Conservation (phyloP, 164 flowering plant genomes). For the Santalum album region DNA sequence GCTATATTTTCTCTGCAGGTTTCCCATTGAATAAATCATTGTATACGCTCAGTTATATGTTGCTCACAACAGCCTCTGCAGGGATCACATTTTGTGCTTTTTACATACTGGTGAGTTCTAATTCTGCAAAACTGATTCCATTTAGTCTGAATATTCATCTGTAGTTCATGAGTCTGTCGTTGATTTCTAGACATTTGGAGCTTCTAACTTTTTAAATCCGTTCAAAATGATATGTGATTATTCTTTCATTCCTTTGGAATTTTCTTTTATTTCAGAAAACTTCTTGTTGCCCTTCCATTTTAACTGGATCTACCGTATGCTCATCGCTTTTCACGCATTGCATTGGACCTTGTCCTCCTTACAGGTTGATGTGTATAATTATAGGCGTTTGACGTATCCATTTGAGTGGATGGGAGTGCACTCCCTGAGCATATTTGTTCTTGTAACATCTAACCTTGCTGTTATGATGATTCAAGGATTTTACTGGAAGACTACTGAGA, state of each 20-base stretch:
- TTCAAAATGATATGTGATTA: too few relatives aligned
- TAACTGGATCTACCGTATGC: too few relatives aligned
- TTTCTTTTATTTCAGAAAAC: too few relatives aligned
- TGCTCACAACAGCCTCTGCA: conserved; percentile 52
- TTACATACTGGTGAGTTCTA: conserved; percentile 49
- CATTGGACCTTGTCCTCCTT: not conserved
- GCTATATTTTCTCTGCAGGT: conserved; percentile 26
- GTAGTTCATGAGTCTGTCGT: not conserved
- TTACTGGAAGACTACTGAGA: conserved; percentile 41
- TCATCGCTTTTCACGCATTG: not conserved
- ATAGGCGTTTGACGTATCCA: conserved; percentile 22
- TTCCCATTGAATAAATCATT: conserved; percentile 60
- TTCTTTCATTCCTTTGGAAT: too few relatives aligned
- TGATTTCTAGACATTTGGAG: not conserved
- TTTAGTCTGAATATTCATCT: not conserved
- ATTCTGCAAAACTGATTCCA: not conserved
- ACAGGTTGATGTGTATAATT: conserved; percentile 60
- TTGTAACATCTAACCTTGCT: conserved; percentile 54
- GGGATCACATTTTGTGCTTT: conserved; percentile 48
- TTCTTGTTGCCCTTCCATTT: too few relatives aligned
- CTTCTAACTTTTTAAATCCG: not conserved
- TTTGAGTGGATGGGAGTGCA: conserved; percentile 73
- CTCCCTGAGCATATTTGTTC: conserved; percentile 46
- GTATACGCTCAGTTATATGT: conserved; percentile 54
- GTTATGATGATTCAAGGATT: conserved; percentile 60